Evolutionary conservation across 352 stramenopile species (phyloP).

Genomic region (Aphanomyces stellatus): DNA sequence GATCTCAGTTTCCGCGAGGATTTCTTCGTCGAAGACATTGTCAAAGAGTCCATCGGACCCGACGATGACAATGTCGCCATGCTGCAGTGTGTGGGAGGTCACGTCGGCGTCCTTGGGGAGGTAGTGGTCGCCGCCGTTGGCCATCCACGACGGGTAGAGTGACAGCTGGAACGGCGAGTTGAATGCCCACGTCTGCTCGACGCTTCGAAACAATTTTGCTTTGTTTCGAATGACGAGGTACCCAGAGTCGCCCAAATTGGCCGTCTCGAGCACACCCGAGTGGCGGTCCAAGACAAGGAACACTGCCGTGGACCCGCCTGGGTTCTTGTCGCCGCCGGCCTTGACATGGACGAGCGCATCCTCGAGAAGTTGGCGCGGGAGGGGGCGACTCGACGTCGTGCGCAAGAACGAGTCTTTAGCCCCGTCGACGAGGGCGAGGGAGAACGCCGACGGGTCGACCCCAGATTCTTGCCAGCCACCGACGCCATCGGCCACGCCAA

Average conservation of each 20-base stretch:
- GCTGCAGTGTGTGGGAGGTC: slow-evolving; percentile 5
- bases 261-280: neutral
- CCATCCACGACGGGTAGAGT: slow-evolving; percentile 11
- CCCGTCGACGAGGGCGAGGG: slow-evolving; percentile 1
- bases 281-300: slow-evolving; percentile 1
- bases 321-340: slow-evolving; percentile 5
- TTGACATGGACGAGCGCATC: slow-evolving; percentile 5
- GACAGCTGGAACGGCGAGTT: slow-evolving; percentile 12
- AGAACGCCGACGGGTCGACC: slow-evolving; percentile 14
- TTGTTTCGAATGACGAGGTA: slow-evolving; percentile 14
- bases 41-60: slow-evolving; percentile 21
- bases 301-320: slow-evolving; percentile 6
- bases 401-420: neutral
- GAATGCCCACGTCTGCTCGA: slow-evolving; percentile 14
- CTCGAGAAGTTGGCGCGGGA: neutral
- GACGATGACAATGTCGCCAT: slow-evolving; percentile 19
- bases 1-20: slow-evolving; percentile 1
- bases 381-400: neutral
- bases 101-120: neutral
- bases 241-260: slow-evolving; percentile 11
- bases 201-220: neutral
- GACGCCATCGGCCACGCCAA: slow-evolving; percentile 9
- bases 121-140: neutral
- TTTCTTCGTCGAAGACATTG: slow-evolving; percentile 20
- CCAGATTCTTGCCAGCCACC: slow-evolving; percentile 12